These are phyloP conservation scores for Solanum microdontum DNA, from an alignment of 257 asterid species.

Conservation along the genomic window DNA sequence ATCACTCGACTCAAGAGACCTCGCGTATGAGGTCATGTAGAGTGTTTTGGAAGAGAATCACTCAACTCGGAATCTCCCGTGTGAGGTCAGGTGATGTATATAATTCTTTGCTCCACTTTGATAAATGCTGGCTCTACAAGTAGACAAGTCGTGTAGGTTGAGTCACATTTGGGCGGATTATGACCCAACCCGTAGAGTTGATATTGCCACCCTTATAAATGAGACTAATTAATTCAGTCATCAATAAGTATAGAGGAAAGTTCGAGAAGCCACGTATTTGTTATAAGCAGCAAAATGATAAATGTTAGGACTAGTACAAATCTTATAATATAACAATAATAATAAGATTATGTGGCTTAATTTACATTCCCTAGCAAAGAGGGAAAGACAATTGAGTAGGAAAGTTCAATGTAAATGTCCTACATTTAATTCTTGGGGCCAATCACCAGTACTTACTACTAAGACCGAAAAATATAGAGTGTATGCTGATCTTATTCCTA, in stretches of 20 bases:
- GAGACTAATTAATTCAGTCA: neutral
- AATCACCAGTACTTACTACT: neutral
- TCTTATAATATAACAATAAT: neutral
- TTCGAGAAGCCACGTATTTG: neutral
- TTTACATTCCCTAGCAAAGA: neutral
- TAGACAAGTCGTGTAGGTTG: neutral
- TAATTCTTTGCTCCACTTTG: neutral
- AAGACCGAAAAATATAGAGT: neutral
- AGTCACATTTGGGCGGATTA: neutral
- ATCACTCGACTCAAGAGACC: neutral
- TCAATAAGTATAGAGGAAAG: neutral
- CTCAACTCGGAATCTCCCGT: neutral
- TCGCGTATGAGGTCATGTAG: neutral
- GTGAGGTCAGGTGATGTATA: neutral
- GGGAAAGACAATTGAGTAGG: neutral
- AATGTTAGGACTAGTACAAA: neutral
- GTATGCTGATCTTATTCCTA: neutral
- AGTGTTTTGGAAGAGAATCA: neutral
- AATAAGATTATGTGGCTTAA: neutral
- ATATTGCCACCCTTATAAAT: neutral
- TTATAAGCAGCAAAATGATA: neutral
- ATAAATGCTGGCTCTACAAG: neutral
- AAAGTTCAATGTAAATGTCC: neutral
- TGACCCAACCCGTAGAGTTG: neutral
- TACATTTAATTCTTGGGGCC: neutral